Evolutionary conservation across 1,284 basidiomycete genomes (phyloP).

Genomic region (Austroboletus rostrupii): DNA sequence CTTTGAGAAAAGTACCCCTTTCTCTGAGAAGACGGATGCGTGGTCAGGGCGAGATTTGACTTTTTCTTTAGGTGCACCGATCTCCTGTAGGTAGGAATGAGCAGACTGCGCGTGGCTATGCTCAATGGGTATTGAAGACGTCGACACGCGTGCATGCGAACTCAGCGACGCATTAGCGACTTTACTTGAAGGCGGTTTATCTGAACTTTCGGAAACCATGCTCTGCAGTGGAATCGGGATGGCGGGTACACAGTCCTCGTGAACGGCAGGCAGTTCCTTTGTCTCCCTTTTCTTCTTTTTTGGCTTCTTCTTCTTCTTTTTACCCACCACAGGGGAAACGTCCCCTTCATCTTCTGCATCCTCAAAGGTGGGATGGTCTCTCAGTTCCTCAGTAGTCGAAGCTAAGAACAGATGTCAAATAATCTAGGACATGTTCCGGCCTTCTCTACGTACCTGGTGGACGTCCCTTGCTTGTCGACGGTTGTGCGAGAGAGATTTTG

Average conservation of each 20-base stretch:
- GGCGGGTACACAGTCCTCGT: conserved; percentile 15
- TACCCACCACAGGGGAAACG: conserved; percentile 27
- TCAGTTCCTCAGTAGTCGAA: conserved; percentile 18
- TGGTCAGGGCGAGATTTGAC: conserved; percentile 63
- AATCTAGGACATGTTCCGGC: not conserved
- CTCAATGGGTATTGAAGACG: conserved; percentile 46
- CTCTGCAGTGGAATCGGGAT: conserved; percentile 19
- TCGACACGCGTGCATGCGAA: conserved; percentile 34
- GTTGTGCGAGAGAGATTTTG: conserved; percentile 6
- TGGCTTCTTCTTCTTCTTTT: conserved; percentile 68
- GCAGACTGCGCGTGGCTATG: conserved; percentile 57
- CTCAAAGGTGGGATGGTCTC: conserved; percentile 53
- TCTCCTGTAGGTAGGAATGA: conserved; percentile 61
- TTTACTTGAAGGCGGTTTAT: conserved; percentile 15
- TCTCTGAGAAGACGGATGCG: conserved; percentile 47
- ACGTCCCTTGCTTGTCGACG: conserved; percentile 10
- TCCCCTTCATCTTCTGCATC: conserved; percentile 64
- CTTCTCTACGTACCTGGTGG: conserved; percentile 13
- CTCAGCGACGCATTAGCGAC: conserved; percentile 24
- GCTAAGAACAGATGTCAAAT: conserved; percentile 7
- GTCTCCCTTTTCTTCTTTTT: conserved; percentile 70
- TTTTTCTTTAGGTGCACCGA: conserved; percentile 53
- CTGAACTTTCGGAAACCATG: conserved; percentile 15
- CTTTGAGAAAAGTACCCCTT: conserved; percentile 48
- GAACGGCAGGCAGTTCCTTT: conserved; percentile 26